Conservation (phyloP, 805 yeast species). For the Pichia californica region DNA sequence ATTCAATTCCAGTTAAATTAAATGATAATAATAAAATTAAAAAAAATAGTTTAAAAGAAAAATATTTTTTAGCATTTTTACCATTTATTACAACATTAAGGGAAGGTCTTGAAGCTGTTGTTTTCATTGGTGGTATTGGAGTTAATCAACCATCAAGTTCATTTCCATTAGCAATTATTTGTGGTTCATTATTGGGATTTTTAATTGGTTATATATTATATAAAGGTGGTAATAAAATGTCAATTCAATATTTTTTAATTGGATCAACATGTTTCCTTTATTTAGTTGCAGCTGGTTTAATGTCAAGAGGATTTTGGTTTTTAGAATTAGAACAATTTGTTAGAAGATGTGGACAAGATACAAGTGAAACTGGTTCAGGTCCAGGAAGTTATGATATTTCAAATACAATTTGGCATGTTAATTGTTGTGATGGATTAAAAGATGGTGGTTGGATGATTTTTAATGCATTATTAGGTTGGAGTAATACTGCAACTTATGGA, state of each 20-base stretch:
- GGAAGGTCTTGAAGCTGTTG: constrained; percentile 89
- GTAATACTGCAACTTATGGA: constrained; percentile 87
- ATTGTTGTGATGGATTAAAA: constrained; percentile 88
- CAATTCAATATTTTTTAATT: constrained; percentile 68
- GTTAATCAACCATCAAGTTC: constrained; percentile 62
- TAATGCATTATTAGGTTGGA: constrained; percentile 90
- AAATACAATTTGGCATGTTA: constrained; percentile 86
- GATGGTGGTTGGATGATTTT: constrained; percentile 91
- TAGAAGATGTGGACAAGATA: constrained; percentile 74
- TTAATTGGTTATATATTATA: constrained; percentile 62
- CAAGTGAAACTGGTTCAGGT: constrained; percentile 84
- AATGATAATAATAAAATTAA: neutral
- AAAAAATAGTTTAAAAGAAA: constrained; percentile 37
- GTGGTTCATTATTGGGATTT: constrained; percentile 55
- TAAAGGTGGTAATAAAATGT: constrained; percentile 70
- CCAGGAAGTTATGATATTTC: constrained; percentile 87
- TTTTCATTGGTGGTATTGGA: constrained; percentile 85
- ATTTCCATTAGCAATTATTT: constrained; percentile 54
- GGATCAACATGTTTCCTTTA: constrained; percentile 75
- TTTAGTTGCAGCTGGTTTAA: constrained; percentile 78
- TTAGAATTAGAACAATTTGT: constrained; percentile 75
- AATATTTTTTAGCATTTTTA: constrained; percentile 62
- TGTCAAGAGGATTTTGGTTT: constrained; percentile 88
- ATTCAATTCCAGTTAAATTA: too few relatives aligned
- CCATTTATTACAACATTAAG: constrained; percentile 84